Percentiles rank a stretch among this genome's conserved stretches.
These are phyloP conservation scores for Penicillium paxilli DNA, from an alignment of 495 filamentous ascomycete genomes.

Conservation along the genomic window DNA sequence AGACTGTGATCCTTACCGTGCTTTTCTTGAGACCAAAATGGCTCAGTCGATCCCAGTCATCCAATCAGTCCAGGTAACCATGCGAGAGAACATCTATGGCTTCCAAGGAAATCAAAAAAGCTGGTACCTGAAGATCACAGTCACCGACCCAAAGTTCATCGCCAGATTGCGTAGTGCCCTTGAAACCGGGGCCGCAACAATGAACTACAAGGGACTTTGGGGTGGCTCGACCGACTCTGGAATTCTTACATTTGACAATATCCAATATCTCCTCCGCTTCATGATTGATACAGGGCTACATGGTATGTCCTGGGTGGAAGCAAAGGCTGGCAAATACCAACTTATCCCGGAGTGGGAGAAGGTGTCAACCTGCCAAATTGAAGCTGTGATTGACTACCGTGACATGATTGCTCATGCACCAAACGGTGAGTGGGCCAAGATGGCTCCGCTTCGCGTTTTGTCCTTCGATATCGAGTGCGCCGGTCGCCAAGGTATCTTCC, in stretches of 20 bases:
- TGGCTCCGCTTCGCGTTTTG: conserved; percentile 89
- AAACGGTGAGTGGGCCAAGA: conserved; percentile 97
- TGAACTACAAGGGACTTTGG: conserved; percentile 93
- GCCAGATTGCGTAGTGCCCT: conserved; percentile 68
- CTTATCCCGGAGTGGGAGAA: conserved; percentile 59
- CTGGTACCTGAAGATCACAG: conserved; percentile 89
- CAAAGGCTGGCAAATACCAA: conserved; percentile 68
- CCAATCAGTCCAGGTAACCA: conserved; percentile 71
- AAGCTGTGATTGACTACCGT: conserved; percentile 77
- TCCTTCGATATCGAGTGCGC: conserved; percentile 99
- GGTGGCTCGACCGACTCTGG: conserved; percentile 59
- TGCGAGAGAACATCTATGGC: conserved; percentile 86
- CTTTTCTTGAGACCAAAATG: conserved; percentile 74
- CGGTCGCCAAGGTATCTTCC: conserved; percentile 95
- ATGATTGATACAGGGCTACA: conserved; percentile 94
- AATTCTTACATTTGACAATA: conserved; percentile 87
- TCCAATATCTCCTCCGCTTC: conserved; percentile 92
- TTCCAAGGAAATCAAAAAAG: conserved; percentile 91
- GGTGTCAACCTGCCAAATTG: conserved; percentile 93
- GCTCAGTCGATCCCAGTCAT: conserved; percentile 63
- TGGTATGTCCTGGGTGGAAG: conserved; percentile 98
- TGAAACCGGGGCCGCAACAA: conserved; percentile 59
- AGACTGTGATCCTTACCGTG: conserved; percentile 73
- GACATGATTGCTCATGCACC: conserved; percentile 85
- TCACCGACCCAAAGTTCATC: conserved; percentile 83